Conservation (phyloP, 2,329 filamentous ascomycete species). For the Colletotrichum siamense region DNA sequence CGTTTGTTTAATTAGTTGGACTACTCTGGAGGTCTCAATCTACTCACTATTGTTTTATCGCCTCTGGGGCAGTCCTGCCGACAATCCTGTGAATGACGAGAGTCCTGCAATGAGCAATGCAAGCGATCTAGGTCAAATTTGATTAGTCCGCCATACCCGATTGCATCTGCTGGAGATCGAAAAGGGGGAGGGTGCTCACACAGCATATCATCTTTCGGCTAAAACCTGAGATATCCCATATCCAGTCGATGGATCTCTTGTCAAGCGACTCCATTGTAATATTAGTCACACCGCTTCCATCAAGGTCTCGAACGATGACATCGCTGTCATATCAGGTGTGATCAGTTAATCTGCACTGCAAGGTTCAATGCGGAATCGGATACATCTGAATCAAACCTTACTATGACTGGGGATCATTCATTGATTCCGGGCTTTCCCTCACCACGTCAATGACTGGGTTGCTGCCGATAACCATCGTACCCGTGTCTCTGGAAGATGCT, state of each 20-base stretch:
- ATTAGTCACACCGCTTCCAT: not conserved
- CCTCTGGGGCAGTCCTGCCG: not conserved
- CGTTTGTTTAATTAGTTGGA: not conserved
- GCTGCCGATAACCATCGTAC: not conserved
- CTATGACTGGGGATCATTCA: not conserved
- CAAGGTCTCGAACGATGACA: not conserved
- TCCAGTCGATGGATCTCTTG: not conserved
- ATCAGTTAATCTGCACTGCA: not conserved
- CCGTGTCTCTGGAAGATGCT: not conserved
- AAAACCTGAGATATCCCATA: accelerated
- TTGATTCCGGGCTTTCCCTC: not conserved
- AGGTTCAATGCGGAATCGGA: not conserved
- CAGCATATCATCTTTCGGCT: not conserved
- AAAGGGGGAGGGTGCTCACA: not conserved
- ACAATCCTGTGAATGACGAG: not conserved
- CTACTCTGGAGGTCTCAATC: not conserved
- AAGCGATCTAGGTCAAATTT: not conserved
- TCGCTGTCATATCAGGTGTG: not conserved
- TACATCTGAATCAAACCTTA: not conserved
- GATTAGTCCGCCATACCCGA: not conserved
- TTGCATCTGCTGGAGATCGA: not conserved
- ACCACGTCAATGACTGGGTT: not conserved
- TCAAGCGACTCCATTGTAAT: not conserved
- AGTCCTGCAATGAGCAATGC: not conserved
- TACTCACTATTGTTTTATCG: not conserved